phyloP scores from a whole-genome alignment of 768 basidiomycete genomes.

The Tylopilus sp. region DNA sequence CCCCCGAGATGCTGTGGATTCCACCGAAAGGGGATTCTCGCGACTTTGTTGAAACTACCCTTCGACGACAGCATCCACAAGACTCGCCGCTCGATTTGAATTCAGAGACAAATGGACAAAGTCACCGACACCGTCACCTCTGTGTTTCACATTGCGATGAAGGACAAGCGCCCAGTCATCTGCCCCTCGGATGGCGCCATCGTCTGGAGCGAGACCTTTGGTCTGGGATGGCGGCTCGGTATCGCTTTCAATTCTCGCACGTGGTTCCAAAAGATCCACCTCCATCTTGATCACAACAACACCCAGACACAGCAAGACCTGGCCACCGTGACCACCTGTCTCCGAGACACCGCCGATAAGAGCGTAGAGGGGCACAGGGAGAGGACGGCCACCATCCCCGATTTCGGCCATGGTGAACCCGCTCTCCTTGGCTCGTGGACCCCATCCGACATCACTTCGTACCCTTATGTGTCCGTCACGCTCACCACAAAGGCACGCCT shows the following conservation, averaged over 20 bases:
- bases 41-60: neutral
- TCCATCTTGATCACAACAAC: constrained; percentile 29
- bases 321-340: constrained; percentile 12
- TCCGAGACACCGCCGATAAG: constrained; percentile 6
- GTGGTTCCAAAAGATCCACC: constrained; percentile 24
- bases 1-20: constrained; percentile 4
- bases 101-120: constrained; percentile 17
- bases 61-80: no score
- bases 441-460: constrained; percentile 2
- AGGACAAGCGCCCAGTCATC: constrained; percentile 16
- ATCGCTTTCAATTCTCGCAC: constrained; percentile 15
- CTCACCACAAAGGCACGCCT: constrained; percentile 16
- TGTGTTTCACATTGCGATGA: constrained; percentile 23
- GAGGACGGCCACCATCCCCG: constrained; percentile 15
- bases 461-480: constrained; percentile 23
- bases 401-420: constrained; percentile 28
- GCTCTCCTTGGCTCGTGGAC: constrained; percentile 25
- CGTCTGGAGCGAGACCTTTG: constrained; percentile 27
- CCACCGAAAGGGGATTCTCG: neutral
- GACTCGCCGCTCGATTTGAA: no score
- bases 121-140: constrained; percentile 24
- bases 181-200: constrained; percentile 9
- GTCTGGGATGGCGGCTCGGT: constrained; percentile 28
- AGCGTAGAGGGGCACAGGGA: constrained; percentile 5
- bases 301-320: constrained; percentile 18